Base-by-base conservation (phyloP, 2,329 filamentous ascomycete genomes). In the Fusarium incarnatum region DNA sequence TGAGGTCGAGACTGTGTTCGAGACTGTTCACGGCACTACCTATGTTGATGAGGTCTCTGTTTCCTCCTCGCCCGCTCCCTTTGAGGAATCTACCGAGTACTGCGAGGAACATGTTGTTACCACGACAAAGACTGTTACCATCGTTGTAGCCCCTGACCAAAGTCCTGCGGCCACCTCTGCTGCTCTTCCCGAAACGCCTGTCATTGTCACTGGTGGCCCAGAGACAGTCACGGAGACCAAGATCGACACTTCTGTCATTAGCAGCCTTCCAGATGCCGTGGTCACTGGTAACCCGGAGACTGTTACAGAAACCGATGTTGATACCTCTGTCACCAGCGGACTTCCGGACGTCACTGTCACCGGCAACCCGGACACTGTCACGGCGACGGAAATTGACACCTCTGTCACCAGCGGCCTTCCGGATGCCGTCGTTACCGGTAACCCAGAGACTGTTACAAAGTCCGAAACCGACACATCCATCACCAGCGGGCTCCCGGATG, bases 221-320 rank as follows among this genome's bases (percentile, higher is more conserved):
- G 71, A 72, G 13, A 81, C 80, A 8, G 61, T 77, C 41, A 80
- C 79, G 18, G 68, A 77, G 37, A 47, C 76, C n/a, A 58, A 75
- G 28, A 77, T 75, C 12, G 73, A 75, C 55, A 53, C 73, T 49
- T 77, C 70, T 25, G 41, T 74, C 44, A 79, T 78, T 9, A 68
- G 68, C 18, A 75, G 76, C 3, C 72, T 76, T 12, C 76, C 78
- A 8, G 78, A 80, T 60, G 79, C 73, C 41, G 78, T 76, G 23
- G 68, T 81, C 32, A 72, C 78, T 11, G 78, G 76, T 6, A 72
- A 73, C 37, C 75, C 78, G 3, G 73, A 67, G 2, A 81, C 79
- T 8, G 69, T 80, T 16, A 77, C 77, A 9, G 57, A 73, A 25
- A 44, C 73, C 5, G 55, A 68, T 27, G 73, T 71, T 9, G 65